Base-by-base conservation (phyloP, 225 moss, liverwort and hornwort species). In the Thuidium tamariscinum region DNA sequence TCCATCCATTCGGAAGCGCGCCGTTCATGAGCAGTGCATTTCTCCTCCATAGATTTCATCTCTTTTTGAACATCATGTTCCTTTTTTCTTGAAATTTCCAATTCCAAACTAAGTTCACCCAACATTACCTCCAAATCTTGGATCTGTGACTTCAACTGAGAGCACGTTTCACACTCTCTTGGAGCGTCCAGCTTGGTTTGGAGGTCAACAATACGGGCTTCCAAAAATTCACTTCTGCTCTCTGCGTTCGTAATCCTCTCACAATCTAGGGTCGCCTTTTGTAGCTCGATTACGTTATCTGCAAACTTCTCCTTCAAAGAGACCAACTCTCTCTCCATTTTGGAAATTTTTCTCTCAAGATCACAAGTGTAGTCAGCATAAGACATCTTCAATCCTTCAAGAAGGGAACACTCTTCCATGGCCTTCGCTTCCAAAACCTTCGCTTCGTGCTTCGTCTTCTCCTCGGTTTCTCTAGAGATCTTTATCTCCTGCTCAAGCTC, bases 371-470 rank as follows among this genome's bases (percentile, higher is more conserved):
- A 85, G 73, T 89, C 90, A 49, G 87, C 89, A 79, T 91, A 91
- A 9, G 87, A 89, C 75, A 85, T 72, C 80, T 89, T 85, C 59
- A 92, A 64, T 37, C 89, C 87, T 82, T 89, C 91, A 71, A 63
- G 82, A 70, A 84, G 25, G 49, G 88, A 87, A 73, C 71, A 80
- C 49, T 86, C 86, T 80, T 86, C 86, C 86, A 86, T 49, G 60
- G 86, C 74, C 65, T 89, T 88, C 80, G 84, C 86, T 87, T 89
- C 89, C 86, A 85, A 82, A 16, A 56, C 34, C 79, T 91, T 87
- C 37, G 80, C 73, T 30, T 89, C 87, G 27, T 80, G 67, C 72
- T 87, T 85, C 87, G 85, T 67, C 72, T 87, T 89, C 89, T 90
- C 87, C 80, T 89, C 87, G 25, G 52, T 80, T 72, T 82, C 82